phyloP scores from a whole-genome alignment of 257 asterid genomes.

The Fraxinus anomala region DNA sequence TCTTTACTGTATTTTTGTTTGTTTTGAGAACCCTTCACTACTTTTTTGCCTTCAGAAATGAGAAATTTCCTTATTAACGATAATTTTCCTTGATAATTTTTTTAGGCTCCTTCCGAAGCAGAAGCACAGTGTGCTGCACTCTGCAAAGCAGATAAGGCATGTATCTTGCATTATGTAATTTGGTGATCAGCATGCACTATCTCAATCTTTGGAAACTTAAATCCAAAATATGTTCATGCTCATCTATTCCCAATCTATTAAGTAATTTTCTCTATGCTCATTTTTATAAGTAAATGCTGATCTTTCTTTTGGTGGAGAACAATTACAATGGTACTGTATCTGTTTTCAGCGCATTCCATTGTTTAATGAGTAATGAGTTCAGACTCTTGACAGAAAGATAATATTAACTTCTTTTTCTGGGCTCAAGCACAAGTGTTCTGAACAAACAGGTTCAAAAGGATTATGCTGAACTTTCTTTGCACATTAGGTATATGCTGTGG shows the following conservation, averaged over 20 bases:
- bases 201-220: conserved; percentile 10
- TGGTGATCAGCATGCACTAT: conserved; percentile 19
- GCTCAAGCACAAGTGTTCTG: not conserved
- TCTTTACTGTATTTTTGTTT: conserved; percentile 6
- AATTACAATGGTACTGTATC: not conserved
- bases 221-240: not conserved
- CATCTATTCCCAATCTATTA: not conserved
- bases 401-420: conserved; percentile 15
- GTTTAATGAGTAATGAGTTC: conserved; percentile 20
- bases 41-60: conserved; percentile 10
- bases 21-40: not conserved
- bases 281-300: not conserved
- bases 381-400: conserved; percentile 12
- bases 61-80: conserved; percentile 18
- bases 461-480: conserved; percentile 26
- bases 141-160: conserved; percentile 74
- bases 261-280: not conserved
- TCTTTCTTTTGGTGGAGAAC: conserved; percentile 9
- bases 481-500: conserved; percentile 87
- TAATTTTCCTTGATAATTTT: conserved; percentile 26
- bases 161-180: conserved; percentile 25
- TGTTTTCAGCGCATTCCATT: not conserved
- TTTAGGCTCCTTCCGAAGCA: conserved; percentile 97
- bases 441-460: conserved; percentile 9
- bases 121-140: conserved; percentile 97